Evolutionary conservation across 257 asterid genomes (phyloP), one percentile per base, ranked within the genome.

Genomic region (Rhazya stricta): DNA sequence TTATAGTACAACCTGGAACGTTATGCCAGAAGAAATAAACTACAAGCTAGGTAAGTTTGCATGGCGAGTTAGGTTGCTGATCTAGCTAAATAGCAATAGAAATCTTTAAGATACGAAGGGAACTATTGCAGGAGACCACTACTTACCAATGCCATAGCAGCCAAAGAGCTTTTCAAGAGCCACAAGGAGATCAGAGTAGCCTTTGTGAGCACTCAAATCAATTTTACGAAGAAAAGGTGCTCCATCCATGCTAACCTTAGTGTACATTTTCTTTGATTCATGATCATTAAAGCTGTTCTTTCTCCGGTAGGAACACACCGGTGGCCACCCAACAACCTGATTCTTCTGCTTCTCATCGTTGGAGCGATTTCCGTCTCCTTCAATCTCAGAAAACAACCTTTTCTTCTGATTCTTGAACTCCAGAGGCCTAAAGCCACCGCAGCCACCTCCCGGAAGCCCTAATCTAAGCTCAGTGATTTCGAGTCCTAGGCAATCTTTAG

Each of bases 251-350:
- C 96, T 85, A 60, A 93, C 96, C 71, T 93, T 93, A 79, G 90
- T 96, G 83, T 88, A 87, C 89, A 82, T 82, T 54, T 81, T 84
- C 48, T 57, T 41, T 16, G 58, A 53, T n/a, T 67, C 84, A 2
- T 37, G 19, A 65, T 70, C 74, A 30, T 67, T 69, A 25, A 73
- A 71, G 70, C 84, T 78, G 29, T 70, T 89, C 78, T 75, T 93
- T 83, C 87, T 72, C 72, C 98, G 77, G 72, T 73, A 87, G 0
- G 85, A 69, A 53, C 94, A 69, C 42, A 93, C 96, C 70, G 97
- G 98, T 32, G 98, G 98, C 98, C 98, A 93, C 48, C 98, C 98
- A 79, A 91, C 96, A 65, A 85, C 89, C 73, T 67, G 84, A n/a
- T 75, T 85, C 80, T 79, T 85, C 34, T 58, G n/a, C 19, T 8